Evolutionary conservation across 192 early-diverging fungal species (phyloP).

Genomic region (Gaertneriomyces semiglobifer): DNA sequence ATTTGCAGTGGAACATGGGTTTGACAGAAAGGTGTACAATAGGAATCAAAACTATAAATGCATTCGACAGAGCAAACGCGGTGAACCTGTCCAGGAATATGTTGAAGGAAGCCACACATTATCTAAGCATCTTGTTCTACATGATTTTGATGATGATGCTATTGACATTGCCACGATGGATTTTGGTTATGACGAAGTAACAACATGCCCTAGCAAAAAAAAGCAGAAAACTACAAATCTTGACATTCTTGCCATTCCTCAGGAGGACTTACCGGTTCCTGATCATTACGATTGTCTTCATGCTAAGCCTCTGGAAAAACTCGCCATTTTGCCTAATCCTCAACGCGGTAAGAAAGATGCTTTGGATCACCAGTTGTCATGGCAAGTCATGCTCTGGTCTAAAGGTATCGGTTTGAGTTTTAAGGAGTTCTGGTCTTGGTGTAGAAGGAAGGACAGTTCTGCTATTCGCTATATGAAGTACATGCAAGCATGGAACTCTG

Average conservation of each 20-base stretch:
- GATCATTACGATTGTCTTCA: conserved; percentile 9
- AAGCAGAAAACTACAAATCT: not conserved
- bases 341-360: not conserved
- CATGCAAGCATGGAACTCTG: conserved; percentile 1
- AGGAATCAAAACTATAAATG: conserved; percentile 23
- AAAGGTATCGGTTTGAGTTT: conserved; percentile 5
- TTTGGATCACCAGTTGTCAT: conserved; percentile 1
- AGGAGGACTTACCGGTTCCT: conserved; percentile 8
- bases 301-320: conserved; percentile 10
- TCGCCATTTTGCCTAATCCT: conserved; percentile 12
- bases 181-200: not conserved
- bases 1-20: conserved; percentile 1
- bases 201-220: not conserved
- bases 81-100: not conserved
- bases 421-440: conserved; percentile 13
- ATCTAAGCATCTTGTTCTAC: conserved; percentile 13
- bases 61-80: conserved; percentile 18
- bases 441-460: not conserved
- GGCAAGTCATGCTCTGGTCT: conserved; percentile 14
- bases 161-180: conserved; percentile 4
- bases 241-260: conserved; percentile 3
- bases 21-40: conserved; percentile 13
- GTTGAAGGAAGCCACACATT: conserved; percentile 3
- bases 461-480: conserved; percentile 1
- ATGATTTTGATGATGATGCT: conserved; percentile 25